Base-by-base conservation (phyloP, 1,139 yeast genomes). In the Protomyces arabidopsidicola region DNA sequence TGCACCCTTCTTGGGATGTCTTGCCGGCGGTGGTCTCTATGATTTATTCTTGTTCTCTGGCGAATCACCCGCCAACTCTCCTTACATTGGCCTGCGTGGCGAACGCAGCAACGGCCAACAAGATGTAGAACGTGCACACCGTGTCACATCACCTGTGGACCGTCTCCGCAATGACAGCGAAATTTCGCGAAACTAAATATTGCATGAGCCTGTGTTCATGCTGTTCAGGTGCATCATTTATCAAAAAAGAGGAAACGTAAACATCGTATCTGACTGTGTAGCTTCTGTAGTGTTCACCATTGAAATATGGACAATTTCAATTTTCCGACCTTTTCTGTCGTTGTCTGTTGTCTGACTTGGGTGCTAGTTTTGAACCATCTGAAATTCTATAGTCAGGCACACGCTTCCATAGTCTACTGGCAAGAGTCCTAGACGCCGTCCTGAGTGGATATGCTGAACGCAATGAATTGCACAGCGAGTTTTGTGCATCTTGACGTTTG, bases 31-130 rank as follows among this genome's bases (percentile, higher is more conserved):
- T 36, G 70, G 78, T 66, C 61, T 79, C 14, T 81, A 81, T 69
- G 84, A 81, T 71, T 68, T 79, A 39, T 74, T 80, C 67, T 72
- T 80, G 65, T 81, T 78, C 65, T 80, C 80, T 67, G 83, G 84
- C 53, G 82, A 79, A 8, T 64, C 66, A 14, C 66, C 66, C 2
- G 12, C 65, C 20, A 64, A 64, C 45, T 53, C 52, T 16, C 63
- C 64, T 18, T 27, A 55, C 10, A 45, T 57, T 31, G 66, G 66
- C 10, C 18, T 63, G 18, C 51, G 42, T 18, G 65, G 58, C 6
- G 45, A 51, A 53, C 62, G 56, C 20, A 35, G 34, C 45, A 54
- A 52, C 22, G 62, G 53, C 31, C 48, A 42, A 18, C 22, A 18
- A 10, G 22, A 42, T 18, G 48, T 10, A 16, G 48, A 42, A 20